phyloP scores from a whole-genome alignment of 176 grass and related monocot genomes.

The Bromus sterilis region DNA sequence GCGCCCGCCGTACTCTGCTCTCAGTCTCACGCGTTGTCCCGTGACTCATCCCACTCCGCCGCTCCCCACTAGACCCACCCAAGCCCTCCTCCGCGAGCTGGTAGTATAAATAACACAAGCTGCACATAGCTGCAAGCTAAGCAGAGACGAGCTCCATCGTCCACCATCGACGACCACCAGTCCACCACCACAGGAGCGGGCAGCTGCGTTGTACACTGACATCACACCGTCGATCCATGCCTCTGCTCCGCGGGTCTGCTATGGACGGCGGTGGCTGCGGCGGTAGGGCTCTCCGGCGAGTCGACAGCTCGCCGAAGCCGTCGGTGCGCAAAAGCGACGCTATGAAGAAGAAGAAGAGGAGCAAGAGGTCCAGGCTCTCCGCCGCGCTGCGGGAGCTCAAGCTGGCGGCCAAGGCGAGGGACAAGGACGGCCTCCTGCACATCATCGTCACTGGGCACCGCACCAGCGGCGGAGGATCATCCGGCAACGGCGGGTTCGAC shows the following conservation, averaged over 20 bases:
- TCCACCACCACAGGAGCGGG: too few species aligned
- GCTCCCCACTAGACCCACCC: neutral
- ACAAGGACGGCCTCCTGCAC: neutral
- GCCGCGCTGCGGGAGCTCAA: conserved; percentile 27
- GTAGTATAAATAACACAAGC: conserved; percentile 6
- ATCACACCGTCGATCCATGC: neutral
- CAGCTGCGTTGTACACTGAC: neutral
- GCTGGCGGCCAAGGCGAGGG: neutral
- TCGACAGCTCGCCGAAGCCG: neutral
- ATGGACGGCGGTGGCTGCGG: neutral
- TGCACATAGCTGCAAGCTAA: neutral
- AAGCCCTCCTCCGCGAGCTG: neutral
- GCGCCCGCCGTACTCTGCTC: neutral
- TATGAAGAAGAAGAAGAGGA: conserved; percentile 25
- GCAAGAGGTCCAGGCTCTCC: conserved; percentile 7
- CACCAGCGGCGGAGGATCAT: neutral
- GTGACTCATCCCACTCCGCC: neutral
- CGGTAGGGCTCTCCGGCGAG: neutral
- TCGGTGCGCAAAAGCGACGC: conserved; percentile 4
- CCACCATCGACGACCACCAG: neutral
- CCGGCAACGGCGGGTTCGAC: too few species aligned
- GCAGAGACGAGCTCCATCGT: neutral
- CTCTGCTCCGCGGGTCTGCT: neutral
- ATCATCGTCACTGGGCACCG: conserved; percentile 3
- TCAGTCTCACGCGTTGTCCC: neutral